phyloP scores from a whole-genome alignment of 1,284 basidiomycete genomes.

The Retiboletus fuscus region DNA sequence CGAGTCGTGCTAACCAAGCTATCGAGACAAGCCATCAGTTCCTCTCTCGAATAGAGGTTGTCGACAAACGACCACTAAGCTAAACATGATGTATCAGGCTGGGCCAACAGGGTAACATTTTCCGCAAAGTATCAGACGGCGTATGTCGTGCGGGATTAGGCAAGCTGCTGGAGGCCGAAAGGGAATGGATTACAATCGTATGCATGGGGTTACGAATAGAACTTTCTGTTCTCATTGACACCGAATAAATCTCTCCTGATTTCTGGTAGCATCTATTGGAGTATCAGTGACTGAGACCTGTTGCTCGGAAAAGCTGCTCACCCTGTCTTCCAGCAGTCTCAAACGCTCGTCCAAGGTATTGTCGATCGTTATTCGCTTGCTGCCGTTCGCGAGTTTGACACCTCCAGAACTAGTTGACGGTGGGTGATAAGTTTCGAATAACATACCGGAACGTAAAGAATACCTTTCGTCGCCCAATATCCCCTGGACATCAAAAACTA shows the following conservation, averaged over 20 bases:
- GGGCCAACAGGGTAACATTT: neutral
- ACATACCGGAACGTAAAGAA: conserved; percentile 29
- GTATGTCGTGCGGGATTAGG: conserved; percentile 1
- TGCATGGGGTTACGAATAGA: conserved; percentile 66
- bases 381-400: conserved; percentile 79
- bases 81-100: conserved; percentile 9
- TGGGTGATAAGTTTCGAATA: conserved; percentile 4
- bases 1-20: neutral
- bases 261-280: conserved; percentile 87
- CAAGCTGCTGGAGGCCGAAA: neutral
- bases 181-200: neutral
- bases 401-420: conserved; percentile 74
- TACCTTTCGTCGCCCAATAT: conserved; percentile 80
- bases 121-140: neutral
- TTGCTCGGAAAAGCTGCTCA: conserved; percentile 51
- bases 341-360: conserved; percentile 93
- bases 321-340: conserved; percentile 88
- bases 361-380: conserved; percentile 85
- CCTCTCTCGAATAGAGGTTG: neutral
- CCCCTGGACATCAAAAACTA: conserved; percentile 73
- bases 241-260: conserved; percentile 89
- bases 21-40: neutral
- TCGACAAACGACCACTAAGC: neutral
- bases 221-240: conserved; percentile 87
- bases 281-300: conserved; percentile 15